Evolutionary conservation across 2,329 filamentous ascomycete species (phyloP), one percentile per base, ranked within the genome.

Genomic region (Aspergillus luchuensis): DNA sequence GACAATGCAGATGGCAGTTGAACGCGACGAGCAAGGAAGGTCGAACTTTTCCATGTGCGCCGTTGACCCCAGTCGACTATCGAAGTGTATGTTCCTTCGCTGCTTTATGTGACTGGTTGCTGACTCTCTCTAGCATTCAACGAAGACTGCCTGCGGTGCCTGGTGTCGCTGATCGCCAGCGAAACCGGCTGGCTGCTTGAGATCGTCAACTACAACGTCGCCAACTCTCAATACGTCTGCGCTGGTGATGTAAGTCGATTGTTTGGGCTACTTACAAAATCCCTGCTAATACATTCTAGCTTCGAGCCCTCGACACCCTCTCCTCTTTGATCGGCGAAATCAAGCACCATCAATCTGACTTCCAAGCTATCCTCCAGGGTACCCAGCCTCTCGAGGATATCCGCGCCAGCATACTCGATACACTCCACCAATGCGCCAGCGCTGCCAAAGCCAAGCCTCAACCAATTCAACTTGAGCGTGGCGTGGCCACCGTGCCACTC

Each of bases 11-110:
- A 93, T 97, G 50, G 94, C 94, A 13, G 93, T 98, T 61, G 93
- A 97, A 82, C 92, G 94, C 74, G 94, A 98, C 76, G 91, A 88
- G 57, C 82, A 86, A 64, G 94, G 94, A 23, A 89, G 93, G 56
- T 96, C 92, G 69, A 97, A 97, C 84, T 98, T 97, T 84, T 91
- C 90, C 63, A 98, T 98, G 94, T 96, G 92, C 78, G 93, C 93
- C 56, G 92, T 97, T 78, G 97, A 97, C 81, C 93, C 93, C 23
- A 96, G 91, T 82, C 89, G 94, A 65, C 96, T 97, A n/a, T 38
- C 50, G 3, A 38, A 28, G 77, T 92, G 90, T 74, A 96, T 94
- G 85, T 96, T 97, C 80, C 89, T 30, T n/a, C 13, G 10, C 33
- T 2, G 33, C 33, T 11, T 13, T 36, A 5, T 10, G 33, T 5